Conservation (phyloP, 352 stramenopile species). For the Plasmopara viticola region DNA sequence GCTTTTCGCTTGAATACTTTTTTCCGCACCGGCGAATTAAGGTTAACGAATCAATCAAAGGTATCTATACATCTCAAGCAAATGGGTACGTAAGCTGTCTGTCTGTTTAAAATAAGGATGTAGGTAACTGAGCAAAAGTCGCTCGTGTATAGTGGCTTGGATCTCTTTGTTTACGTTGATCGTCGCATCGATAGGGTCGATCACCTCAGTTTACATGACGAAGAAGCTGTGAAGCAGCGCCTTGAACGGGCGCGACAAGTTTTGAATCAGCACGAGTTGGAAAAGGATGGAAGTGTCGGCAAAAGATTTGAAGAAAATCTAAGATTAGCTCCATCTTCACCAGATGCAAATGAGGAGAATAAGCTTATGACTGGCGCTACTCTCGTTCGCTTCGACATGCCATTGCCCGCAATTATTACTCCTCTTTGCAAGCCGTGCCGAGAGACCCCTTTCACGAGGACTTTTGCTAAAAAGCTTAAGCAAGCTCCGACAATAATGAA, state of each 20-base stretch:
- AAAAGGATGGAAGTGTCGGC: conserved; percentile 3
- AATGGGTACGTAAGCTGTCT: conserved; percentile 13
- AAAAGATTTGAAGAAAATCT: conserved; percentile 1
- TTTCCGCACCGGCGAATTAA: conserved; percentile 47
- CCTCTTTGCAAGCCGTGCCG: conserved; percentile 1
- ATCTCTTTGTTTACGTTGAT: conserved; percentile 28
- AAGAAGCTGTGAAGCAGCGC: conserved; percentile 20
- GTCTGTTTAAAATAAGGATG: not conserved
- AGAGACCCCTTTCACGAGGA: conserved; percentile 10
- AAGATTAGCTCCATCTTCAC: not conserved
- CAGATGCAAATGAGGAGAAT: conserved; percentile 4
- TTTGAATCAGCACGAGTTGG: conserved; percentile 15
- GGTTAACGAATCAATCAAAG: conserved; percentile 32
- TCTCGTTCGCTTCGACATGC: conserved; percentile 36
- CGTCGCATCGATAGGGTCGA: conserved; percentile 31
- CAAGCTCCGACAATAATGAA: not conserved
- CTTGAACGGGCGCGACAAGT: conserved; percentile 20
- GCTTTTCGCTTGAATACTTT: conserved; percentile 42
- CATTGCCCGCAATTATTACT: conserved; percentile 24
- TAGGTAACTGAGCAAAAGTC: conserved; percentile 2
- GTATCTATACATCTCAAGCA: conserved; percentile 21
- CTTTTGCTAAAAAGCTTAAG: conserved; percentile 10
- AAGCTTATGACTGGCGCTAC: conserved; percentile 9
- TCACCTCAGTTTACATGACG: conserved; percentile 20
- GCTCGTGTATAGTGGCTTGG: conserved; percentile 13